phyloP scores from a whole-genome alignment of 2,329 filamentous ascomycete genomes.

The Stylonectria norvegica region DNA sequence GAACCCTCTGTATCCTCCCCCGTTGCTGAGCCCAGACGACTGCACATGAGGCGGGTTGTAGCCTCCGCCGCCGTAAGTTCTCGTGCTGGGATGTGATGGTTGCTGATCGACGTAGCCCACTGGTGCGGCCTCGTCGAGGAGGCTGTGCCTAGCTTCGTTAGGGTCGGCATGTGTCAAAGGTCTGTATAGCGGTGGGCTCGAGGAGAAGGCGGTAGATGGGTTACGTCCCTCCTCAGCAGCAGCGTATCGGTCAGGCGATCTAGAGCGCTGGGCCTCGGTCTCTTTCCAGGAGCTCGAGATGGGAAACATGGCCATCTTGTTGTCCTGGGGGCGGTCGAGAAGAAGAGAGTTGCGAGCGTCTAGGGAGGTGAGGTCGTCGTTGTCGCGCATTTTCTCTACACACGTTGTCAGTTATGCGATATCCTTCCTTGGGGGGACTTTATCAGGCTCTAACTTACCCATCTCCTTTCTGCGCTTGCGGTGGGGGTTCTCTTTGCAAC shows the following conservation, averaged over 20 bases:
- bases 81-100: slow-evolving; percentile 13
- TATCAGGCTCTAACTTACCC: slow-evolving; percentile 58
- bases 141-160: slow-evolving; percentile 36
- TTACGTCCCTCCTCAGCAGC: slow-evolving; percentile 20
- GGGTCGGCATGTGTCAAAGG: slow-evolving; percentile 36
- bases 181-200: slow-evolving; percentile 31
- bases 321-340: slow-evolving; percentile 51
- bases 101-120: slow-evolving; percentile 31
- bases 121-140: slow-evolving; percentile 41
- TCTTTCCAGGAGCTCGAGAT: slow-evolving; percentile 39
- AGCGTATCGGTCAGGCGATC: slow-evolving; percentile 34
- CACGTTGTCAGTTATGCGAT: slow-evolving; percentile 23
- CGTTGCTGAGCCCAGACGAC: slow-evolving; percentile 22
- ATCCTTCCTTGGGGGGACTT: no score
- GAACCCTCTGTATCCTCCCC: slow-evolving; percentile 25
- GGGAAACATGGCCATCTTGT: slow-evolving; percentile 42
- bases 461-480: slow-evolving; percentile 83
- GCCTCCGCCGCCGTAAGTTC: slow-evolving; percentile 16
- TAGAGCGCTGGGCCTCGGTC: slow-evolving; percentile 30
- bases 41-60: slow-evolving; percentile 18
- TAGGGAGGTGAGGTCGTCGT: slow-evolving; percentile 80
- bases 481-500: slow-evolving; percentile 86
- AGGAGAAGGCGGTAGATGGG: slow-evolving; percentile 21
- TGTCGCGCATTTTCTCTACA: slow-evolving; percentile 71
- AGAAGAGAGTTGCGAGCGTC: slow-evolving; percentile 85